Base-by-base conservation (phyloP, 2,329 filamentous ascomycete species). In the Aspergillus alliaceus region DNA sequence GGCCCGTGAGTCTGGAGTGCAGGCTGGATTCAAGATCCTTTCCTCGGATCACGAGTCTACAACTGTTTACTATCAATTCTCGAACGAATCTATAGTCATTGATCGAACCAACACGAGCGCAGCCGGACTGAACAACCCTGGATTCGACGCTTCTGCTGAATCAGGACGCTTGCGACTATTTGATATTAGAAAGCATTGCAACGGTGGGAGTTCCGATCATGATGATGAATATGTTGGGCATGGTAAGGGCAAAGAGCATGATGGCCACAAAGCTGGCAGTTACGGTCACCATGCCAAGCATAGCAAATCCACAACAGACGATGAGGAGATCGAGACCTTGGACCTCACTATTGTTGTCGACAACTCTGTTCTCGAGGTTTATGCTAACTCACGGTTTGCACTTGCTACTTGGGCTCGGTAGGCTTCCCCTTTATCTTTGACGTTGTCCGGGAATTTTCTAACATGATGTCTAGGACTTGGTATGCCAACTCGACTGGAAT, bases 331-430 rank as follows among this genome's bases (percentile, higher is more conserved):
- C 9, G 63, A 65, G 53, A 59, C 54, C 0, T 32, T 65, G 54
- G 61, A 60, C 14, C 58, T 65, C 14, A 65, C 59, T 9, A 46
- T 65, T n/a, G 56, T 64, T 8, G 60, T 62, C 32, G 63, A 64
- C 25, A 65, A 61, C 20, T 49, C 56, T 1, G 48, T 65, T 1
- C 42, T 65, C 6, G 63, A 65, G n/a, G 31, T 51, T 25, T 39
- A 51, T 37, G 48, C 48, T 25, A 50, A 50, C 34, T 50, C 48
- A n/a, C 48, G 31, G 9, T 50, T 50, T 24, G 48, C 48, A 7
- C 31, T 50, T 22, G 15, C 20, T 22, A 50, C 32, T 20, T 50
- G 31, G 29, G 48, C 20, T 37, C 48, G 48, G 48, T 50, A 50
- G 11, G 48, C n/a, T 29, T 46, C 3, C 14, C 15, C 22, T 29